These are phyloP conservation scores for Neoascochyta sp. DNA, from an alignment of 2,329 filamentous ascomycete genomes.

Conservation along the genomic window DNA sequence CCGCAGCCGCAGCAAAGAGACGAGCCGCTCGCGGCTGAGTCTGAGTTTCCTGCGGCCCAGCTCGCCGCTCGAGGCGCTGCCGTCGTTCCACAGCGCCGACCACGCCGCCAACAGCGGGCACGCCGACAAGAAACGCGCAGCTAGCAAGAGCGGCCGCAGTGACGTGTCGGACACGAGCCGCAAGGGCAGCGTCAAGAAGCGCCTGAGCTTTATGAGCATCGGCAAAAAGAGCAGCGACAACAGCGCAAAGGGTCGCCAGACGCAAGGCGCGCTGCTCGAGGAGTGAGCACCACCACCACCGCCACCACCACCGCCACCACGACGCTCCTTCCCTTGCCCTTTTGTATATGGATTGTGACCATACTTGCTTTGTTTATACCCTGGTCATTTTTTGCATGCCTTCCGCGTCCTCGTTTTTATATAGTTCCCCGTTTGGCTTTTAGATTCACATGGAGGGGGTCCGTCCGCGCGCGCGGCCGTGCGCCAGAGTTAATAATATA, in stretches of 20 bases:
- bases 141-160: conserved; percentile 40
- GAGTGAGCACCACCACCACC: too few species aligned
- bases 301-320: too few species aligned
- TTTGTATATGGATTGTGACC: too few species aligned
- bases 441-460: too few species aligned
- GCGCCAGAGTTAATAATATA: too few species aligned
- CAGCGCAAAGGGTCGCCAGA: conserved; percentile 36
- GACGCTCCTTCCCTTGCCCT: too few species aligned
- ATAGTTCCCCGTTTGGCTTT: too few species aligned
- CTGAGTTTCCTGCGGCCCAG: conserved; percentile 29
- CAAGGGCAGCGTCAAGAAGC: conserved; percentile 62
- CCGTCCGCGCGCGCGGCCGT: too few species aligned
- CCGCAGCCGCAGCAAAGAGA: conserved; percentile 35
- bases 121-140: conserved; percentile 1
- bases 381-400: too few species aligned
- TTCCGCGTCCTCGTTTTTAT: too few species aligned
- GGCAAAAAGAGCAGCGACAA: conserved; percentile 64
- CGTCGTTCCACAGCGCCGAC: conserved; percentile 14
- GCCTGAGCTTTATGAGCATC: conserved; percentile 73
- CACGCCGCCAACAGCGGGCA: conserved; percentile 6
- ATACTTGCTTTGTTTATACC: conserved; percentile 2
- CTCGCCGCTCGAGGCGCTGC: conserved; percentile 33
- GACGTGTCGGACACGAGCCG: conserved; percentile 46
- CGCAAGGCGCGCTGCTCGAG: conserved; percentile 29
- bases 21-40: conserved; percentile 23